Evolutionary conservation across 208 protist species (phyloP), one percentile per base, ranked within the genome.

Genomic region (Ichthyophonus hoferi): DNA sequence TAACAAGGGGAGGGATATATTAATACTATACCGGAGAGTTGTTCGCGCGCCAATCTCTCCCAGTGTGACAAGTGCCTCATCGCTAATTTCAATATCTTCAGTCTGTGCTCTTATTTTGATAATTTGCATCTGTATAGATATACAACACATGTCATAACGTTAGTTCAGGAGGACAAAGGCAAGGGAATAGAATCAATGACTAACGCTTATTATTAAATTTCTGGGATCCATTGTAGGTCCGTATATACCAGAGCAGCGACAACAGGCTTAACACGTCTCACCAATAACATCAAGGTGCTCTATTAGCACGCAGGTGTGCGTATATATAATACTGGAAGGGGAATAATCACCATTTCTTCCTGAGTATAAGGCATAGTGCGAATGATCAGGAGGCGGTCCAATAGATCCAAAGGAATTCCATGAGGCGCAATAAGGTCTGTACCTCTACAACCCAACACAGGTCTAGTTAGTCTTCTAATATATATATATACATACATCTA

Each of bases 331-430:
- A 95, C 93, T 77, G 39, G 31, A 34, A n/a, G 34, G 12, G 24
- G 34, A 33, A 41, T 24, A 34, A n/a, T 37, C n/a, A 95, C 94
- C 77, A 99, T 98, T 90, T 99, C 98, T 1, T 98, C 93, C 81
- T 95, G 87, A 14, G 89, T 94, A 94, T 99, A 99, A 76, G 97
- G 97, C 35, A 95, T 91, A 31, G 99, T 99, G 42, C 96, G 94
- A 82, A 99, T 97, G 91, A 99, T 99, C 88, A 99, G 94, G 1
- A 99, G 92, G 82, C 99, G 97, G 91, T 99, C 99, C 2, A 99
- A 95, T 67, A 99, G 92, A 95, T 99, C 99, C 14, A 98, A 96
- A 31, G 99, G 99, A 43, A 99, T 98, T 67, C 99, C 99, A 93
- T 99, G 98, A 40, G 99, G 98, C 35, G 98, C 94, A 37, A 99